Base-by-base conservation (phyloP, 305 asterid genomes). In the Fraxinus velutina region DNA sequence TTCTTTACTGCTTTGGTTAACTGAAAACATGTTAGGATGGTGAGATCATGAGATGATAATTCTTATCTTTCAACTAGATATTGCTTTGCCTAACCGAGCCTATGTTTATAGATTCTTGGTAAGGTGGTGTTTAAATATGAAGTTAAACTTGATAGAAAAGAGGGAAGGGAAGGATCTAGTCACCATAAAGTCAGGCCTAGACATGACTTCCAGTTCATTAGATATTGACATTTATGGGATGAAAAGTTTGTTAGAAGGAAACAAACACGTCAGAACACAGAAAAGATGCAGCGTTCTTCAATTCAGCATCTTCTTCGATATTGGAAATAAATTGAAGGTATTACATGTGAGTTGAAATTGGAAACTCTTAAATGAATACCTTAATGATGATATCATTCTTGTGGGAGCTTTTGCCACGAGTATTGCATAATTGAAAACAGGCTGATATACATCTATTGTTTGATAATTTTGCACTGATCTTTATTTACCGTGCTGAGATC, bases 391-490 rank as follows among this genome's bases (percentile, higher is more conserved):
- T 17, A 5, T 68, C 19, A 33, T 68, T 27, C 74, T 9, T 0
- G 34, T 66, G 36, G 34, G 19, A 24, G 73, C 36, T 24, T 27
- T 27, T 27, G 19, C 73, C 68, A 5, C 36, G 1, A 29, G 74
- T 29, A 68, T 68, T 29, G 37, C 39, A 12, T 29, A 29, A 9
- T 64, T 75, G 39, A 13, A 17, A 15, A 81, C 32, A 19, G 34
- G 77, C 29, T 62, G 72, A 57, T 60, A 3, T 66, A 71, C n/a
- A 71, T 27, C 17, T 27, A 39, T 34, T 75, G 73, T 72, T 83
- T 39, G 13, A 62, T 76, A 81, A 71, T 50, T 76, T 37, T 77
- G 29, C 50, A 19, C 27, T 2, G 30, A 60, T 83, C 78, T 73
- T 71, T 81, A 73, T 70, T 66, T 44, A 70, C 27, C 30, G 71